Base-by-base conservation (phyloP, 331 rosid species). In the Cydonia oblonga region DNA sequence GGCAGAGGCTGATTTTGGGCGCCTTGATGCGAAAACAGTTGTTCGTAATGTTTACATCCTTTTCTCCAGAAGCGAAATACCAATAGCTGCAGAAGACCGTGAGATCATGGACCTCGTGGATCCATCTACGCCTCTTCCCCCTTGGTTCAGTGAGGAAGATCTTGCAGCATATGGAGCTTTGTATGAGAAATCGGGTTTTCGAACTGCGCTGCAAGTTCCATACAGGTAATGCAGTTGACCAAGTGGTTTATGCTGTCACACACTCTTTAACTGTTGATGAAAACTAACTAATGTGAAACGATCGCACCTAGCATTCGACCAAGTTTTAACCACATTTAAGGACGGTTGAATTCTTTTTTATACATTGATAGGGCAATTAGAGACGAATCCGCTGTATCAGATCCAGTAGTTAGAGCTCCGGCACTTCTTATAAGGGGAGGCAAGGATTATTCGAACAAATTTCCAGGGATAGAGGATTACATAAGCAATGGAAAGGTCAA, bases 101-200 rank as follows among this genome's bases (percentile, higher is more conserved):
- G 98, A 90, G 91, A 82, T 92, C 71, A 83, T 92, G 96, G 96
- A 92, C 76, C 69, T 92, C 83, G 98, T 90, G 66, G 93, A 79
- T 53, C 76, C 87, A 13, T 82, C 89, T 64, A 78, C 88, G 15
- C 89, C 98, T 75, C 96, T 90, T 76, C 96, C 96, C 2, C 40
- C 86, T 54, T 92, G 98, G 96, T 80, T 90, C 76, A 74, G 89
- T 0, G 96, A 92, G 81, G 90, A 90, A 49, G 98, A 92, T 76
- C 96, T 90, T 25, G 82, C 84, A 35, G 54, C 76, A 26, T 92
- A 92, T 24, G 96, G 89, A 69, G 81, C 80, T 23, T 70, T 87
- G 82, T 92, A 88, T 66, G 89, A 87, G 79, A 90, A 87, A 86
- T 90, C 93, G 12, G 96, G 98, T 40, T 90, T 92, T 74, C 75